Evolutionary conservation across 805 yeast genomes (phyloP).

Genomic region (Alloascoidea hylecoeti): DNA sequence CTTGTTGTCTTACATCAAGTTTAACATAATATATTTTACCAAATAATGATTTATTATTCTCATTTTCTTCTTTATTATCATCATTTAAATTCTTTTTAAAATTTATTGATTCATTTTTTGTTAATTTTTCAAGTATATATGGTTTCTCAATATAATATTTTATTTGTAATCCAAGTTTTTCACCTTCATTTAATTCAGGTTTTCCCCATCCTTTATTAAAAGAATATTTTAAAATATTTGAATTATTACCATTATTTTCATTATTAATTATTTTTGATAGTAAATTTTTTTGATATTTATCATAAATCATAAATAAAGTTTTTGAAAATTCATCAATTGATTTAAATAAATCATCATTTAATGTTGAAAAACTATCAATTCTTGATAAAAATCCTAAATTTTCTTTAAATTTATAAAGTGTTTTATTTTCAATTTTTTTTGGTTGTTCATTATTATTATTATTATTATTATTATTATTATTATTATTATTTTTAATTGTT

Average conservation of each 20-base stretch:
- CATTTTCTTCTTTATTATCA: background rate
- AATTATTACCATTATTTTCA: background rate
- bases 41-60: background rate
- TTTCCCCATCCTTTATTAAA: background rate
- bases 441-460: background rate
- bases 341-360: background rate
- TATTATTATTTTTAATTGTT: background rate
- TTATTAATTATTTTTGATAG: background rate
- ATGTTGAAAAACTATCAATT: conserved; percentile 1
- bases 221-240: background rate
- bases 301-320: background rate
- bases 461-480: background rate
- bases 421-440: background rate
- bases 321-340: conserved; percentile 1
- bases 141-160: conserved; percentile 1
- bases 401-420: background rate
- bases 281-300: background rate
- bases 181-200: background rate
- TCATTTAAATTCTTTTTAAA: background rate
- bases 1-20: background rate
- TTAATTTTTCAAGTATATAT: background rate
- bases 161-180: background rate
- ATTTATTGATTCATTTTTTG: too few species aligned
- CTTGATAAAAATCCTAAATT: conserved; percentile 1
- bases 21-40: background rate